Conservation (phyloP, 2,329 filamentous ascomycete genomes). For the Rutstroemia sp. region DNA sequence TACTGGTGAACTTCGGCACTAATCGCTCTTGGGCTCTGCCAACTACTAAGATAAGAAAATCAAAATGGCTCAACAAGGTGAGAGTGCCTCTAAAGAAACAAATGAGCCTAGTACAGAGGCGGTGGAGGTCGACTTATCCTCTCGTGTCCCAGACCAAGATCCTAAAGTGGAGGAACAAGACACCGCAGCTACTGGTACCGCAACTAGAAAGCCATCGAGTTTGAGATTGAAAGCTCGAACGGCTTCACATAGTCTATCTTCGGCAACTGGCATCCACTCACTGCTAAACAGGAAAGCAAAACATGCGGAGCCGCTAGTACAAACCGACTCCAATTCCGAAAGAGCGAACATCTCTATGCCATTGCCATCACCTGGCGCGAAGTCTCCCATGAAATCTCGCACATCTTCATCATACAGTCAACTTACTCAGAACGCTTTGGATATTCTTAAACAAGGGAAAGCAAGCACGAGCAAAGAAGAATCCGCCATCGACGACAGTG, state of each 20-base stretch:
- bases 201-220: background rate
- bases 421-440: constrained; percentile 31
- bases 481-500: constrained; percentile 41
- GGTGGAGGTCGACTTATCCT: constrained; percentile 10
- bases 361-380: constrained; percentile 48
- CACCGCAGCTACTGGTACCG: background rate
- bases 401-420: constrained; percentile 26
- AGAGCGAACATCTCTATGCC: constrained; percentile 59
- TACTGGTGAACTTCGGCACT: too few relatives aligned
- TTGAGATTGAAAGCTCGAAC: background rate
- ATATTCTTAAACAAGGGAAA: constrained; percentile 28
- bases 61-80: constrained; percentile 7
- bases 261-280: constrained; percentile 33
- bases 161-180: background rate
- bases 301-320: constrained; percentile 50
- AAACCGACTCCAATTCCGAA: constrained; percentile 47
- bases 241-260: constrained; percentile 36
- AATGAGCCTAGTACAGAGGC: constrained; percentile 18
- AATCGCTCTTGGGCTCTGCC: background rate
- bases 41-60: background rate
- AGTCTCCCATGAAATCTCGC: constrained; percentile 34
- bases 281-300: constrained; percentile 43
- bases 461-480: constrained; percentile 30
- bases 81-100: constrained; percentile 12
- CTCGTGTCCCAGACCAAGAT: constrained; percentile 5